Percentiles rank a stretch among this genome's conserved stretches.
Conservation (phyloP, 257 asterid species). For the Eustoma russellianum region DNA sequence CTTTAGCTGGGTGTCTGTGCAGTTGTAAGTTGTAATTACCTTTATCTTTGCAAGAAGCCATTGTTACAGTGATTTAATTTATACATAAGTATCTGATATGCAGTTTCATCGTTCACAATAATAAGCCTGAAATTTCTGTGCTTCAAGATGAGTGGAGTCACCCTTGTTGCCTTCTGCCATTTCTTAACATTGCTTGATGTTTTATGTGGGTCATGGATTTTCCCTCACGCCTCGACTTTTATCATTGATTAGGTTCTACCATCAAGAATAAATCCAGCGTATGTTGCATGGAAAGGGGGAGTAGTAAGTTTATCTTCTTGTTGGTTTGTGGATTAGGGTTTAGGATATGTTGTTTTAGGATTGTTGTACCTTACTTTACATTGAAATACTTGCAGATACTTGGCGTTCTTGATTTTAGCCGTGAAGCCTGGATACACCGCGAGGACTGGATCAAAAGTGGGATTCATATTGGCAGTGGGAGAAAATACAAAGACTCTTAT, state of each 20-base stretch:
- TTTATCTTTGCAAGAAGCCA: too few relatives aligned
- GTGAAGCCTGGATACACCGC: conserved; percentile 91
- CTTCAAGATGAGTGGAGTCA: too few relatives aligned
- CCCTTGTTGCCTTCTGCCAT: too few relatives aligned
- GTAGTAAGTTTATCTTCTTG: conserved; percentile 45
- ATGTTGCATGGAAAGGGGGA: conserved; percentile 96
- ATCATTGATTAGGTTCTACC: conserved; percentile 55
- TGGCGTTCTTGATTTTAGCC: conserved; percentile 69
- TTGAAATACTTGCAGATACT: conserved; percentile 47
- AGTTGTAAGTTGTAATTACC: too few relatives aligned
- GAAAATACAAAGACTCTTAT: conserved; percentile 90
- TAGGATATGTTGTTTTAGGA: not conserved
- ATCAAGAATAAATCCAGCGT: conserved; percentile 65
- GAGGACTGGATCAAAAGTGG: conserved; percentile 90
- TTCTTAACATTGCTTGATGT: too few relatives aligned
- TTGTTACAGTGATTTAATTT: too few relatives aligned
- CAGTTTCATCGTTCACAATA: too few relatives aligned
- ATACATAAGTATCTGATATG: too few relatives aligned
- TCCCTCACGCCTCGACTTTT: too few relatives aligned
- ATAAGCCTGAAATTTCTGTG: too few relatives aligned
- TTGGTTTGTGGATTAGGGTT: not conserved
- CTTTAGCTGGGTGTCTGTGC: too few relatives aligned
- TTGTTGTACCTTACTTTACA: not conserved
- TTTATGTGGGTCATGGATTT: too few relatives aligned
- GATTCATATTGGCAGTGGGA: conserved; percentile 62